Evolutionary conservation across 805 yeast species (phyloP), one percentile per base, ranked within the genome.

Genomic region (Phaffomyces opuntiae): DNA sequence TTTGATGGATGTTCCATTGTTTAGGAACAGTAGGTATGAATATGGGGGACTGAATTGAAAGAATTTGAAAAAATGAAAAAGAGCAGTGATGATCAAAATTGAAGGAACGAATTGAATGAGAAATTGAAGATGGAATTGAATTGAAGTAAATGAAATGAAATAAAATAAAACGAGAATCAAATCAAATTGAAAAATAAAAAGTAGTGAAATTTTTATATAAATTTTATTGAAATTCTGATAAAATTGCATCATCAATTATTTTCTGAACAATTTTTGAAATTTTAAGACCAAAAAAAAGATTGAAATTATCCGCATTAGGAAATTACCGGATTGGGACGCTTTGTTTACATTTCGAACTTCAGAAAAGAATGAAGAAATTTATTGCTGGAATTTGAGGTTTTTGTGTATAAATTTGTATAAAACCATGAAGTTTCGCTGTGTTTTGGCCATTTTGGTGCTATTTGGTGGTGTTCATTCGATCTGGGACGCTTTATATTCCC

Each of bases 401-500:
- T 17, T 17, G 19, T 17, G 2, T 17, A 17, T 17, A 17, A 17
- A 17, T 17, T 17, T 3, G 17, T 7, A 33, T 6, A n/a, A 33
- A 17, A 33, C 14, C 9, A n/a, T n/a, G 19, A 33, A n/a, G 19
- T 8, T n/a, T 33, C 7, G 14, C 17, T 3, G 4, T 33, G 19
- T n/a, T 33, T n/a, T 5, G 2, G 7, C 35, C 7, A 8, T 3
- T 7, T 4, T 33, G 16, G 17, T 33, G 16, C 19, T 16, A 4
- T 33, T 5, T 26, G 11, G 7, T 21, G 6, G 39, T 37, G 17
- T 26, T 38, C 9, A 38, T 34, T 9, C 29, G 29, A 34, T 37
- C 1, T 45, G 48, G 62, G 55, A 50, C 38, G 45, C 60, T 0
- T 39, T 56, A 0, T 47, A 55, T 25, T 51, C 59, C 3, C 59